Evolutionary conservation across 1,139 yeast genomes (phyloP), one percentile per base, ranked within the genome.

Genomic region (Taphrina flavorubra): DNA sequence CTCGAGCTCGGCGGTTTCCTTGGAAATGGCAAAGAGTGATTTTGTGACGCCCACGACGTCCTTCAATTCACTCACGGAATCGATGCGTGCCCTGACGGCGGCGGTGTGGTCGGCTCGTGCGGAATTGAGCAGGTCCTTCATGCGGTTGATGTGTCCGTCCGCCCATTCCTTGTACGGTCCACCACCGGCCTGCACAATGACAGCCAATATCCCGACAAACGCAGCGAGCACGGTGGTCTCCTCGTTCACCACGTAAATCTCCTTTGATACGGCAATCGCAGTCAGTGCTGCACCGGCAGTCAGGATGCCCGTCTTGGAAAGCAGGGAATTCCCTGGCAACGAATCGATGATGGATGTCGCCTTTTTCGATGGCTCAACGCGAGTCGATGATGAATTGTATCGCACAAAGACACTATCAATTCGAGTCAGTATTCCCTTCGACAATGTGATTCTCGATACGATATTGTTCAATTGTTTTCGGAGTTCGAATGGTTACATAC

Each of bases 81-180:
- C 88, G 77, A 94, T 94, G 86, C 99, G 91, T 75, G 86, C 88
- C 83, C 92, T 88, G 75, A 94, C 98, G 70, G 97, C 97, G 73
- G 85, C 84, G 72, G 92, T 91, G 81, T 94, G 99, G 80, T 88
- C 89, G 76, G 84, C 84, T 84, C 97, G 91, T 67, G 98, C 92
- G 74, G 88, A 85, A 82, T 90, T 90, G 81, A 94, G 86, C 75
- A 92, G 84, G 74, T 85, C 87, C 77, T 87, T 84, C 77, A 94
- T 94, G 78, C 89, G 87, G 79, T 88, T 86, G 79, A 92, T 85
- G 85, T 96, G 92, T 72, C 90, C 89, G 77, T 88, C 92, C 71
- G 98, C 98, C 89, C 95, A 91, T 78, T 89, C 95, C 76, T 91
- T 90, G 84, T 92, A 94, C 77, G 89, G 86, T 77, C 98, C 98